Base-by-base conservation (phyloP, 192 early-diverging fungal species). In the Diversispora epigaea region DNA sequence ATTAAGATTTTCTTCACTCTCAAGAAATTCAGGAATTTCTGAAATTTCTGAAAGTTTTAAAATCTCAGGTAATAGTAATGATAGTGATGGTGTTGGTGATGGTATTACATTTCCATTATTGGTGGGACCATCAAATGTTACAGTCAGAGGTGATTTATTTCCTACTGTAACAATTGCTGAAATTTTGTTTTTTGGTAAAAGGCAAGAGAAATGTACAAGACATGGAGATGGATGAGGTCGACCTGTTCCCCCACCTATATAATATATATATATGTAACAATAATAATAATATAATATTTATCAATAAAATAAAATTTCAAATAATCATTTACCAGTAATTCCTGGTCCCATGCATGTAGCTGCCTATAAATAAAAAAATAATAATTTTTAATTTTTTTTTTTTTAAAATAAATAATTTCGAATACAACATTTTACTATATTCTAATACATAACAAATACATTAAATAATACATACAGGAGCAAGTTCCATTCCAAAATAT, bases 281-380 rank as follows among this genome's bases (percentile, higher is more conserved):
- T 5, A 22, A 22, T 17, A 58, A 10, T 0, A 8, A 15, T 17
- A 60, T 41, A 43, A 41, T 17, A 43, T 32, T 63, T 32, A 43
- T 15, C 17, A 17, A 63, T 43, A 17, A 14, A 61, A 1, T 22
- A 32, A 61, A 12, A 32, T 32, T 32, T 32, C 19, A 5, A 49
- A 17, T 25, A 15, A 9, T 63, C 3, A n/a, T 39, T 32, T 58
- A 77, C 76, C 86, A 32, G 86, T 86, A 44, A 87, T 86, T 52
- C 85, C 86, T 1, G 86, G 86, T 4, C 83, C 83, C 86, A 87
- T 87, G 62, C 81, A 83, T 46, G 86, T 87, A 19, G 83, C 86
- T n/a, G 83, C 62, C 82, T 84, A 47, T 4, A 32, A 21, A 46
- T 39, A 50, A 45, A 60, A 54, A 47, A 6, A 49, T n/a, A n/a